Conservation (phyloP, 1,284 basidiomycete species). For the Heterobasidion annosum region DNA sequence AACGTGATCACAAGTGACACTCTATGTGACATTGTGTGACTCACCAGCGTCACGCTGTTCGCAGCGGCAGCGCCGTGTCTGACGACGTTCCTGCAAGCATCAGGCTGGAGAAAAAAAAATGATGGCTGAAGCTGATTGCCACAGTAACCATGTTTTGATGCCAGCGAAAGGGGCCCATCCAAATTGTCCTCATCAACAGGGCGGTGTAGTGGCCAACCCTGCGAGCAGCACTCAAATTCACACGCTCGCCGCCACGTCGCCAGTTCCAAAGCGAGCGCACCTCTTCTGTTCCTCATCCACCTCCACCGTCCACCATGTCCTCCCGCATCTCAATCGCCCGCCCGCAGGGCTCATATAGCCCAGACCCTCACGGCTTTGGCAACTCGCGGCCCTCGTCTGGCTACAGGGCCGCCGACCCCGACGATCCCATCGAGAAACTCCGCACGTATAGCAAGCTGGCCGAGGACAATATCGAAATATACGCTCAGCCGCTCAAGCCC, state of each 20-base stretch:
- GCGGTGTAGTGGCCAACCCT: neutral
- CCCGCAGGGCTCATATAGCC: constrained; percentile 48
- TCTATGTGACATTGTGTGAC: no score
- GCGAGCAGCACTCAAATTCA: constrained; percentile 2
- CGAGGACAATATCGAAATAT: constrained; percentile 90
- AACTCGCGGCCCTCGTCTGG: constrained; percentile 60
- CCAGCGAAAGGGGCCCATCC: neutral
- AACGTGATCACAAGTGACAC: no score
- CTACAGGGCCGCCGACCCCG: constrained; percentile 70
- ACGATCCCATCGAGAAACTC: constrained; percentile 80
- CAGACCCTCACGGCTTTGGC: constrained; percentile 67
- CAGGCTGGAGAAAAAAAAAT: neutral
- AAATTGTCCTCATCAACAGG: constrained; percentile 12
- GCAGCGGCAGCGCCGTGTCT: no score
- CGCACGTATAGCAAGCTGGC: constrained; percentile 70
- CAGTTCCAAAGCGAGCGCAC: constrained; percentile 5
- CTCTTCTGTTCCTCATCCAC: constrained; percentile 7
- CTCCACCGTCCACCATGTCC: constrained; percentile 45
- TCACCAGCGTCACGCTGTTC: no score
- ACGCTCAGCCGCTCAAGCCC: constrained; percentile 91
- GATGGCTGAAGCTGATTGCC: neutral
- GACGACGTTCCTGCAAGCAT: neutral
- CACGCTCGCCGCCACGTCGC: constrained; percentile 9
- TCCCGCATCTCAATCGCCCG: constrained; percentile 78
- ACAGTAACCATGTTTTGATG: neutral